A percentile compares a stretch with the other conserved stretches of the same genome.
Conservation (phyloP, 345 rosid genomes). For the Lepidium sativum region DNA sequence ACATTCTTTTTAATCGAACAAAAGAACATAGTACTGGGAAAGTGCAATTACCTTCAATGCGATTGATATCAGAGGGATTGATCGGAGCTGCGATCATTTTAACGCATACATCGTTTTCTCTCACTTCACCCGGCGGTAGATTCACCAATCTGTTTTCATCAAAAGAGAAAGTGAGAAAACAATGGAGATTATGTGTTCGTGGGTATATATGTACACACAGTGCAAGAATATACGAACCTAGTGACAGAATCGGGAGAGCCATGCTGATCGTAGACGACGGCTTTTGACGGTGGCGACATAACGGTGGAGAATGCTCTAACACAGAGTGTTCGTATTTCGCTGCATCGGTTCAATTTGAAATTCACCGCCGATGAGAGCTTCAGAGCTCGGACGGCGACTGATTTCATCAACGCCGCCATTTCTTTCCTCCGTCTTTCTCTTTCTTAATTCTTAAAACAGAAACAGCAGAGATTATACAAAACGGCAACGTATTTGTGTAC, state of each 20-base stretch:
- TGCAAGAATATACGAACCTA: slow-evolving; percentile 30
- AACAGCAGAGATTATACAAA: neutral
- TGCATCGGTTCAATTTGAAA: neutral
- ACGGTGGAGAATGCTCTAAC: slow-evolving; percentile 45
- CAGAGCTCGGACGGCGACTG: slow-evolving; percentile 7
- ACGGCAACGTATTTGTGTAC: too few relatives aligned
- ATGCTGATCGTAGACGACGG: slow-evolving; percentile 70
- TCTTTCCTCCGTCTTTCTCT: neutral
- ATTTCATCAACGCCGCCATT: slow-evolving; percentile 21
- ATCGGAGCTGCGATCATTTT: slow-evolving; percentile 88
- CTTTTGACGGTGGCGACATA: slow-evolving; percentile 75
- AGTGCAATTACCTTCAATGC: slow-evolving; percentile 58
- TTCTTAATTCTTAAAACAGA: neutral
- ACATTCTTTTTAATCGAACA: neutral
- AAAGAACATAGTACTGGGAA: neutral
- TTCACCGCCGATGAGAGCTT: slow-evolving; percentile 1
- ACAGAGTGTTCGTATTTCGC: neutral
- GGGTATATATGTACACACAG: neutral
- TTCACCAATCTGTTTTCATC: slow-evolving; percentile 40
- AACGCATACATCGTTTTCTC: slow-evolving; percentile 71
- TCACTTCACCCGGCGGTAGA: slow-evolving; percentile 64
- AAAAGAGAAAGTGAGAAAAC: neutral
- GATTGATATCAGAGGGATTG: slow-evolving; percentile 84
- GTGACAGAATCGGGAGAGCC: slow-evolving; percentile 78
- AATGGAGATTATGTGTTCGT: neutral